These are phyloP conservation scores for Geranium brycei DNA, from an alignment of 345 rosid genomes.

Conservation along the genomic window DNA sequence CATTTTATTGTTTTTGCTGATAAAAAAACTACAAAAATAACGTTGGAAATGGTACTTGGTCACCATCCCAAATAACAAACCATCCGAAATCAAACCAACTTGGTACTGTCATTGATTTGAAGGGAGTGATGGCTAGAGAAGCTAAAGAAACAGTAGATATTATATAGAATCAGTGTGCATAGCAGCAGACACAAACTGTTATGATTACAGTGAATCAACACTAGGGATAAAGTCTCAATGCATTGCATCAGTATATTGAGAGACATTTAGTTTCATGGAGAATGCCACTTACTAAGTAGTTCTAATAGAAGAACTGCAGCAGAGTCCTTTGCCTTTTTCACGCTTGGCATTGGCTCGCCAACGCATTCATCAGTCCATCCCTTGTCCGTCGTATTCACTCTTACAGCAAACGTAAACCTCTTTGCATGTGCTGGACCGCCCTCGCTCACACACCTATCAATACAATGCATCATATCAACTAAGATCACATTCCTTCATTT, in stretches of 20 bases:
- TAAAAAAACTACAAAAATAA: too few species aligned
- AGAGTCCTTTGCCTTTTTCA: slow-evolving; percentile 96
- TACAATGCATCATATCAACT: not conserved
- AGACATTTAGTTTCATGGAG: slow-evolving; percentile 13
- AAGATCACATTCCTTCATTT: not conserved
- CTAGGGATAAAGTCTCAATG: too few species aligned
- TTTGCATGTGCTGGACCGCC: slow-evolving; percentile 98
- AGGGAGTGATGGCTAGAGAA: too few species aligned
- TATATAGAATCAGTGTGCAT: not conserved
- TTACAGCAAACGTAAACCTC: slow-evolving; percentile 76
- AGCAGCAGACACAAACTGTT: not conserved
- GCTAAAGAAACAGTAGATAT: too few species aligned
- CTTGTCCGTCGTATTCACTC: slow-evolving; percentile 61
- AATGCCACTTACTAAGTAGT: slow-evolving; percentile 44
- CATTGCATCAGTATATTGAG: not conserved
- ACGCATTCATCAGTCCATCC: slow-evolving; percentile 95
- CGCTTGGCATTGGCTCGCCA: slow-evolving; percentile 97
- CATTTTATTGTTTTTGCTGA: too few species aligned
- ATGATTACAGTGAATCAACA: not conserved
- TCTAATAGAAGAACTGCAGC: slow-evolving; percentile 77
- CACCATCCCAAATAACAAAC: too few species aligned
- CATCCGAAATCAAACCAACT: too few species aligned
- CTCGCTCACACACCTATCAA: slow-evolving; percentile 66
- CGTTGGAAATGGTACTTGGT: too few species aligned
- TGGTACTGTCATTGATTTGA: too few species aligned